Evolutionary conservation across 768 basidiomycete species (phyloP), one percentile per base, ranked within the genome.

Genomic region (Xerocomus brunneocitrinus): DNA sequence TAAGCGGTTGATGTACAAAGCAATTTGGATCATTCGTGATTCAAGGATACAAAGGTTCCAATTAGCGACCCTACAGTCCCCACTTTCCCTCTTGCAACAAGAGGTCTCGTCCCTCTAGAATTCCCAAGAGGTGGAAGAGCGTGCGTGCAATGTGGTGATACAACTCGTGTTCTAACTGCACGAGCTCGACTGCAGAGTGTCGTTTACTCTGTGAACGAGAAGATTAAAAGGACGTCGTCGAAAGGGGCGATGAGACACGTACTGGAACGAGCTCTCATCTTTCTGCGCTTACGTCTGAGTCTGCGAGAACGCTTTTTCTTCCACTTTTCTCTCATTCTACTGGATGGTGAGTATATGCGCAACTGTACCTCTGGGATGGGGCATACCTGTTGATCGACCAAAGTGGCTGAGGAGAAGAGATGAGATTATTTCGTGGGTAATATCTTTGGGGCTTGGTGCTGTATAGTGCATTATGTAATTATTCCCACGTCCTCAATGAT

Each of bases 221-320:
- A 5, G 10, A 14, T 63, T 16, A 60, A 53, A 10, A 5, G 43
- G 8, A 32, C 19, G n/a, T 24, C 31, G 2, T n/a, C 24, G 16
- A 12, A 38, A 24, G 31, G 2, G 45, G 49, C 27, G 42, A 49
- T 42, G 4, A 5, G 35, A 38, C 40, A 86, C 90, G 61, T 63
- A 92, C 90, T 92, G 80, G 90, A 92, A 75, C 90, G 90, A 58
- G 90, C 90, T 72, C 90, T 84, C 90, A 92, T 92, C 82, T 93
- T 93, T 87, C 90, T 86, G 80, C 90, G 88, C 69, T 93, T 93
- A 74, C 90, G 87, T 70, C 91, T 81, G 77, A 93, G 91, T 70
- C 91, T 89, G 72, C 90, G 85, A 60, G 90, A 90, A 71, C 90
- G 82, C 81, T 93, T 93, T 78, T 93, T 93, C 84, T 91, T 91